Evolutionary conservation across 768 basidiomycete species (phyloP).

Genomic region (Naganishia randhawae): DNA sequence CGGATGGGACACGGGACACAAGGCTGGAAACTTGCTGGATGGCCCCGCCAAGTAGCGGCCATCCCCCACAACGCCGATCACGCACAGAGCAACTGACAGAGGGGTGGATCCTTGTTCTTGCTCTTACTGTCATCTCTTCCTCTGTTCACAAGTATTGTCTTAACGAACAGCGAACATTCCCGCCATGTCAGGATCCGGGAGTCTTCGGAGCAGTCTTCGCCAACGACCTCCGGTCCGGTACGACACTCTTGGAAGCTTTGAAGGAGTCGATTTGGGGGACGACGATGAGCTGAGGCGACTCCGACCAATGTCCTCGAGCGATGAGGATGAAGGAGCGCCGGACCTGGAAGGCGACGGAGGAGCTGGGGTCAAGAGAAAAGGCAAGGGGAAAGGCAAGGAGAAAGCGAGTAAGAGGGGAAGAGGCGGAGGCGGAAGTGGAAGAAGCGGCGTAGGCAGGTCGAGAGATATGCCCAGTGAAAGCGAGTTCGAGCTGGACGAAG

Average conservation of each 20-base stretch:
- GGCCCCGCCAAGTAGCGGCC: too few relatives aligned
- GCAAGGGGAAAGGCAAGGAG: constrained; percentile 5
- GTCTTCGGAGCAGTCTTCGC: constrained; percentile 7
- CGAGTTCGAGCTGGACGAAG: constrained; percentile 20
- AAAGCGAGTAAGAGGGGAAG: neutral
- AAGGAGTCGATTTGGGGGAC: constrained; percentile 18
- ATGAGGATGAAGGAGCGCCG: neutral
- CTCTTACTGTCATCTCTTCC: neutral
- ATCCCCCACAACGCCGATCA: too few relatives aligned
- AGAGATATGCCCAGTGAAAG: constrained; percentile 4
- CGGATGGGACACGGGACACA: too few relatives aligned
- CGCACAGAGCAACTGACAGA: neutral
- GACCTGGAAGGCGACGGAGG: neutral
- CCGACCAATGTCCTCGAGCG: constrained; percentile 15
- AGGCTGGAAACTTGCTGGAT: too few relatives aligned
- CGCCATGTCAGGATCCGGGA: constrained; percentile 1
- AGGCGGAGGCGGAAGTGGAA: neutral
- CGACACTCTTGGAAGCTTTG: constrained; percentile 19
- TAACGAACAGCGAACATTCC: neutral
- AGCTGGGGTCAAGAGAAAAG: neutral
- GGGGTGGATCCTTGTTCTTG: neutral
- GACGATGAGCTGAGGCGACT: constrained; percentile 12
- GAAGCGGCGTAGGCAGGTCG: neutral
- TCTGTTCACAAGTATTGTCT: neutral
- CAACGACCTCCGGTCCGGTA: constrained; percentile 12